These are phyloP conservation scores for Hypseocharis bilobata DNA, from an alignment of 441 rosid genomes.

Conservation along the genomic window DNA sequence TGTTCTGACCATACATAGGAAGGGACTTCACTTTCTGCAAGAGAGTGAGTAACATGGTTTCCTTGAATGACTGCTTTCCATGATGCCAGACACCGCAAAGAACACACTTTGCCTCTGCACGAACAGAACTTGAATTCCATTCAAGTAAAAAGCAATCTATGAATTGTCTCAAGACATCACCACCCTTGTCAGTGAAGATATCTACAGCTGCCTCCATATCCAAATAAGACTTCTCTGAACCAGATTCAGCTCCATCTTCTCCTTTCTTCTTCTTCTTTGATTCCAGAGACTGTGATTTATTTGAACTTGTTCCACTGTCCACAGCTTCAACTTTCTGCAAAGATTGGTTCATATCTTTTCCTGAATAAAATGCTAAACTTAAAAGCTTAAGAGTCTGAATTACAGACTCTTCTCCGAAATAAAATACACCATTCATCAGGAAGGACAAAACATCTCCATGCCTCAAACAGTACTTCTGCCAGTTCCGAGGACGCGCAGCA, in stretches of 20 bases:
- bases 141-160: slow-evolving; percentile 89
- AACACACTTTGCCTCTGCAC: slow-evolving; percentile 83
- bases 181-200: slow-evolving; percentile 69
- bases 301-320: slow-evolving; percentile 57
- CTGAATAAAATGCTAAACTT: slow-evolving; percentile 83
- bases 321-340: slow-evolving; percentile 63
- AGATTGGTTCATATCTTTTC: slow-evolving; percentile 70
- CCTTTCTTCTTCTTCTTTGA: slow-evolving; percentile 94
- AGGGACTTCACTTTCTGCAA: slow-evolving; percentile 66
- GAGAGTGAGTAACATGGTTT: slow-evolving; percentile 57
- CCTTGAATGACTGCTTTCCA: slow-evolving; percentile 80
- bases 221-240: slow-evolving; percentile 72
- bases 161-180: slow-evolving; percentile 79
- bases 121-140: slow-evolving; percentile 96
- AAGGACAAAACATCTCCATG: slow-evolving; percentile 82
- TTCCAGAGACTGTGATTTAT: slow-evolving; percentile 63
- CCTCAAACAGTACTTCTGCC: slow-evolving; percentile 97
- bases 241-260: slow-evolving; percentile 85
- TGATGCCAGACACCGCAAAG: slow-evolving; percentile 97
- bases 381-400: slow-evolving; percentile 86
- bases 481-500: slow-evolving; percentile 89
- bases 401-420: slow-evolving; percentile 93
- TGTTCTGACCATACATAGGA: slow-evolving; percentile 95
- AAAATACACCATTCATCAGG: slow-evolving; percentile 68
- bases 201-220: slow-evolving; percentile 90